These are phyloP conservation scores for Neurospora crassa DNA, from an alignment of 2,329 filamentous ascomycete species.

Conservation along the genomic window DNA sequence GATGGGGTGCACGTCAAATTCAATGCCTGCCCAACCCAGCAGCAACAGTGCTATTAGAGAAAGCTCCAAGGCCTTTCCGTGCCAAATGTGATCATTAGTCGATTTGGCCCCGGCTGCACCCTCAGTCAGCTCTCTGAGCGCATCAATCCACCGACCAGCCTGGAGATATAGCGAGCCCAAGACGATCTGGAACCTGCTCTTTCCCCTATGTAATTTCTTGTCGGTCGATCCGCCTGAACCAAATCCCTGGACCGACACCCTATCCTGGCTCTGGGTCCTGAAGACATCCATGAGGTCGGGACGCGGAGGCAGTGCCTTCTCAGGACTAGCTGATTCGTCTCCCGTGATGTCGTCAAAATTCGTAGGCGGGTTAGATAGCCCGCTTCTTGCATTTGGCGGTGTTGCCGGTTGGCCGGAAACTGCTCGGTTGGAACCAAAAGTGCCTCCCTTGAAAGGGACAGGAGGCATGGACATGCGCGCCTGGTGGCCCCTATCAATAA, in stretches of 20 bases:
- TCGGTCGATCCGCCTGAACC: conserved; percentile 63
- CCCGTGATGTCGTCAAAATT: conserved; percentile 38
- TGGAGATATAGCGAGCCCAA: conserved; percentile 81
- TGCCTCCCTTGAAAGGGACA: conserved; percentile 39
- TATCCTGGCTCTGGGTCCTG: conserved; percentile 43
- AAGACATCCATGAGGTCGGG: conserved; percentile 33
- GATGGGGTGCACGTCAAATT: conserved; percentile 64
- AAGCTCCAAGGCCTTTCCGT: conserved; percentile 87
- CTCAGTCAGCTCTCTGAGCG: conserved; percentile 72
- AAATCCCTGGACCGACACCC: conserved; percentile 62
- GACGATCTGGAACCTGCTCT: conserved; percentile 67
- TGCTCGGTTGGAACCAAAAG: conserved; percentile 34
- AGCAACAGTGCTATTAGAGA: conserved; percentile 75
- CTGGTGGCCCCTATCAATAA: conserved; percentile 45
- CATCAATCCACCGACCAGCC: conserved; percentile 83
- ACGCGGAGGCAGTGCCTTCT: conserved; percentile 23
- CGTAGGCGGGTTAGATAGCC: conserved; percentile 37
- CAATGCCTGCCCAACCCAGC: conserved; percentile 72
- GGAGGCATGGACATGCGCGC: conserved; percentile 79
- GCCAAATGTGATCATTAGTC: conserved; percentile 90
- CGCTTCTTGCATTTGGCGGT: conserved; percentile 32
- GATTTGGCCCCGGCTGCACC: conserved; percentile 68
- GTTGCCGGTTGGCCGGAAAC: conserved; percentile 42
- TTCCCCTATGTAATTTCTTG: conserved; percentile 69
- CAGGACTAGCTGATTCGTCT: conserved; percentile 31